A percentile compares a stretch with the other conserved stretches of the same genome.
Conservation (phyloP, 208 protist genomes). For the Leishmania braziliensis region DNA sequence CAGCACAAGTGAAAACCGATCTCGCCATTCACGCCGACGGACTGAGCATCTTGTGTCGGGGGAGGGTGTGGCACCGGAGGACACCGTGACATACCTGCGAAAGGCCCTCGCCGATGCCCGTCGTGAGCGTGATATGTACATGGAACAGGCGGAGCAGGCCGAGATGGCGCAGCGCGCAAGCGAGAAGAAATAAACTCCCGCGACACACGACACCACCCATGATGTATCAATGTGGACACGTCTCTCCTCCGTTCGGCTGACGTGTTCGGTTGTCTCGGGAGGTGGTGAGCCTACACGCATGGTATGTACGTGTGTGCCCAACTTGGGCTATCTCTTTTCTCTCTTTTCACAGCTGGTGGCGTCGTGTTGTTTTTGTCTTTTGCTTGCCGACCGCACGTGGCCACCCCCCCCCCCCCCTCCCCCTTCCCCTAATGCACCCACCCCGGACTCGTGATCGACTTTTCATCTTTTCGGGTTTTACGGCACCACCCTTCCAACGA, state of each 20-base stretch:
- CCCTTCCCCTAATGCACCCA: not conserved
- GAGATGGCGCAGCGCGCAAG: slow-evolving; percentile 20
- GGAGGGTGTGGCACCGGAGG: slow-evolving; percentile 47
- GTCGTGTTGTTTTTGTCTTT: not conserved
- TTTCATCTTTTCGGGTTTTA: not conserved
- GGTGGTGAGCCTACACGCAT: not conserved
- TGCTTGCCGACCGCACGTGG: not conserved
- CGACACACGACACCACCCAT: not conserved
- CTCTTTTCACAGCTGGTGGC: slow-evolving; percentile 2
- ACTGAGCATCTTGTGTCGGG: slow-evolving; percentile 30
- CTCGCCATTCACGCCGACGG: slow-evolving; percentile 18
- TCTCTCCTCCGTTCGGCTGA: not conserved
- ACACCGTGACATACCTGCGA: slow-evolving; percentile 55
- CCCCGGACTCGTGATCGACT: not conserved
- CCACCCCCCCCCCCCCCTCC: not conserved
- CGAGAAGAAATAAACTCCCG: not conserved
- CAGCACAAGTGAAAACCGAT: not conserved
- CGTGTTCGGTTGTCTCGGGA: not conserved
- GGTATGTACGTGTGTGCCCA: not conserved
- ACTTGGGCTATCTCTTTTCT: not conserved
- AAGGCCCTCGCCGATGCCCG: slow-evolving; percentile 54
- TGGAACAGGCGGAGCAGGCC: slow-evolving; percentile 35
- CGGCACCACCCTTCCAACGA: not conserved
- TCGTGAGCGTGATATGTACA: slow-evolving; percentile 56
- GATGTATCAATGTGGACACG: not conserved